A percentile compares a stretch with the other conserved stretches of the same genome.
These are phyloP conservation scores for Lunasporangiospora selenospora DNA, from an alignment of 192 early-diverging fungal species.

Conservation along the genomic window DNA sequence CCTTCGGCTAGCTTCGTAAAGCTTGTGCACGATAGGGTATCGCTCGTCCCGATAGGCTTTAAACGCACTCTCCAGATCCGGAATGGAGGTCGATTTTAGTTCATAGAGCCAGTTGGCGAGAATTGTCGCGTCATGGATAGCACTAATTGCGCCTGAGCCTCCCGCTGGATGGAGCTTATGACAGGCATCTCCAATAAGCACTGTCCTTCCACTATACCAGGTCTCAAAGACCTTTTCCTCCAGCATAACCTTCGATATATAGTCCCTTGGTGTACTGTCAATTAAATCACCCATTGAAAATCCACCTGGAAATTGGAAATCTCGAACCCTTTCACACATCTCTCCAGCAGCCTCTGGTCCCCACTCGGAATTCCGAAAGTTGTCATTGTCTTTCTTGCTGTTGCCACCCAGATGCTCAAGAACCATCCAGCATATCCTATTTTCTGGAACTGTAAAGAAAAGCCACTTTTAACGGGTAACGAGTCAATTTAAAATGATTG, in stretches of 20 bases:
- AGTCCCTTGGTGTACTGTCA: not conserved
- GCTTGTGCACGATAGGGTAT: not conserved
- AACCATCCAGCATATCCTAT: not conserved
- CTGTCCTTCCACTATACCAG: not conserved
- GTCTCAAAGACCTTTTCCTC: slow-evolving; percentile 3
- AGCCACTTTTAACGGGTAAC: no score
- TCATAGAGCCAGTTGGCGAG: not conserved
- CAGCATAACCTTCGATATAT: not conserved
- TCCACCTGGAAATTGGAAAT: not conserved
- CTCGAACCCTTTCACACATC: not conserved
- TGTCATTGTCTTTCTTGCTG: not conserved
- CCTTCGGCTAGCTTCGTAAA: not conserved
- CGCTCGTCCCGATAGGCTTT: not conserved
- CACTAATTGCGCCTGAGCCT: not conserved
- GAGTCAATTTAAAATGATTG: no score
- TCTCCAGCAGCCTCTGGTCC: not conserved
- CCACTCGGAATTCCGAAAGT: slow-evolving; percentile 1
- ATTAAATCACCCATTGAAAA: not conserved
- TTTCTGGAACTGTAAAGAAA: not conserved
- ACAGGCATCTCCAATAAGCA: slow-evolving; percentile 3
- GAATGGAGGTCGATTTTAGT: not conserved
- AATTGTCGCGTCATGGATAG: not conserved
- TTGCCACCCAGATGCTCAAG: not conserved
- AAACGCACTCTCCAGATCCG: not conserved
- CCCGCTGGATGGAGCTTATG: not conserved